A percentile compares a stretch with the other conserved stretches of the same genome.
Evolutionary conservation across 2,329 filamentous ascomycete species (phyloP).

Genomic region (Ceratocystis cubensis): DNA sequence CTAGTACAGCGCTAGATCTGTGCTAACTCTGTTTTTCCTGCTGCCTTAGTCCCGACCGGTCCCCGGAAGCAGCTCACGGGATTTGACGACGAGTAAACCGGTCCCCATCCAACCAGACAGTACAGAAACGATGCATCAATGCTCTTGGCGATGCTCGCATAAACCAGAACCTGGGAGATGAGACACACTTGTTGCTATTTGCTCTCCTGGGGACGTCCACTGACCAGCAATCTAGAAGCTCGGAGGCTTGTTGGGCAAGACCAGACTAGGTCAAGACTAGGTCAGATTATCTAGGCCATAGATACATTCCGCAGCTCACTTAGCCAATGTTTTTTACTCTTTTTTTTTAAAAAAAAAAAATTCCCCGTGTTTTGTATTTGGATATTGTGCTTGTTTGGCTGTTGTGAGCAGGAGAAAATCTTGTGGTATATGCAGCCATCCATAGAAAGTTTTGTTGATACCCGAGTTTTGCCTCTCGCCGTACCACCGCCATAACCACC

Average conservation of each 20-base stretch:
- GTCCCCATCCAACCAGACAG: not conserved
- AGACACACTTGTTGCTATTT: not conserved
- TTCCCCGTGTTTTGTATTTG: not conserved
- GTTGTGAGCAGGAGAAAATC: not conserved
- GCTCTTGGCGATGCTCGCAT: not conserved
- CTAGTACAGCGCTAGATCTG: not conserved
- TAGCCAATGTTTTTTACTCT: not conserved
- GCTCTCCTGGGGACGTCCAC: not conserved
- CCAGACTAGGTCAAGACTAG: not conserved
- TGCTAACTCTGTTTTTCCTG: slow-evolving; percentile 22
- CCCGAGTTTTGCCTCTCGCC: not conserved
- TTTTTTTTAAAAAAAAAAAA: not conserved
- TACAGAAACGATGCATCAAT: slow-evolving; percentile 1
- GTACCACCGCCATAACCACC: not conserved
- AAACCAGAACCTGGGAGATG: not conserved
- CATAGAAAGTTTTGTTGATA: not conserved
- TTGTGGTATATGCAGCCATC: not conserved
- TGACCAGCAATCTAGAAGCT: not conserved
- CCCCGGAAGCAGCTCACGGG: slow-evolving; percentile 48
- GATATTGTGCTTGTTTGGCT: not conserved
- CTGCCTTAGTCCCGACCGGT: slow-evolving; percentile 40
- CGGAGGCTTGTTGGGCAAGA: not conserved
- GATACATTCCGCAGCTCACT: not conserved
- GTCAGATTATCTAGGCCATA: not conserved
- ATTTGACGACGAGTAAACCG: slow-evolving; percentile 43